Evolutionary conservation across 2,329 filamentous ascomycete species (phyloP).

Genomic region (Fusarium lyarnte): DNA sequence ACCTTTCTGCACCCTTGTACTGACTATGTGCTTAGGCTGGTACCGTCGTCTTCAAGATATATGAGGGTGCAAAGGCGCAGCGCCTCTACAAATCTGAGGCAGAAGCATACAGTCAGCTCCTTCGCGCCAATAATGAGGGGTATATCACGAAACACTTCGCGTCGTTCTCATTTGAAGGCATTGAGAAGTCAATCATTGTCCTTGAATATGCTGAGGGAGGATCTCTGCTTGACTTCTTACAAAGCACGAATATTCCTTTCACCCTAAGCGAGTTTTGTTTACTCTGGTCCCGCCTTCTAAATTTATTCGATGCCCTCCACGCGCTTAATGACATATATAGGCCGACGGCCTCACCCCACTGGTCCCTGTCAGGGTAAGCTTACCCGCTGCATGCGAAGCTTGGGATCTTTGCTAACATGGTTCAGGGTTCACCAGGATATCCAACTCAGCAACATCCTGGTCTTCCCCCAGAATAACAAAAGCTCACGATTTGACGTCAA

Average conservation of each 20-base stretch:
- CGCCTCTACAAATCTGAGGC: neutral
- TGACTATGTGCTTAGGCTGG: neutral
- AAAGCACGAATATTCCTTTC: neutral
- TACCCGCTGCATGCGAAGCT: too few species aligned
- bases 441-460: conserved; percentile 24
- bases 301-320: neutral
- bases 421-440: conserved; percentile 17
- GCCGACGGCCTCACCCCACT: too few species aligned
- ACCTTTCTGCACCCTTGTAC: too few species aligned
- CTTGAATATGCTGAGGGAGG: conserved; percentile 6
- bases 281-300: neutral
- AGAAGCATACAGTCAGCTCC: neutral
- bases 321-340: neutral
- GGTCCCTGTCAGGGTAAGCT: neutral
- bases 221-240: conserved; percentile 5
- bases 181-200: neutral
- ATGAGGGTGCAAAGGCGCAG: neutral
- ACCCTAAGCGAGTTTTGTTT: neutral
- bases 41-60: conserved; percentile 19
- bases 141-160: neutral
- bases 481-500: neutral
- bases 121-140: fast-evolving
- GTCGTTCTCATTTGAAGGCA: conserved; percentile 3
- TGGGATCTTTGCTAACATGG: neutral
- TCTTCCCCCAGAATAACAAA: neutral